Conservation (phyloP, 768 basidiomycete species). For the Mycena vulgaris region DNA sequence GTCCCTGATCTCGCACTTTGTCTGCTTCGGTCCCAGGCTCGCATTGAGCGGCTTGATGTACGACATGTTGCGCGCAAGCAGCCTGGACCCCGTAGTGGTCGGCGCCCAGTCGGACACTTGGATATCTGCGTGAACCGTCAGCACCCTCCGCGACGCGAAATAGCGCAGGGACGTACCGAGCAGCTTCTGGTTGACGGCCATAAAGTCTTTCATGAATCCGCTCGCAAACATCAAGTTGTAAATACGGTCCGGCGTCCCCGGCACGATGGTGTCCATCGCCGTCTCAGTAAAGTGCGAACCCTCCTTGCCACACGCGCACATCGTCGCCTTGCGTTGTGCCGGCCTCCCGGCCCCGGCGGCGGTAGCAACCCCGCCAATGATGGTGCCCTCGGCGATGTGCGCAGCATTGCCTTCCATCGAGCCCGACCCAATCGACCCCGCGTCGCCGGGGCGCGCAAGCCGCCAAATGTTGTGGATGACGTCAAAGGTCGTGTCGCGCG, state of each 20-base stretch:
- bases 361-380: conserved; percentile 30
- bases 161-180: conserved; percentile 68
- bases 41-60: conserved; percentile 96
- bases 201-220: conserved; percentile 95
- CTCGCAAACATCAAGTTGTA: conserved; percentile 97
- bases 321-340: conserved; percentile 68
- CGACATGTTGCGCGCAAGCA: conserved; percentile 91
- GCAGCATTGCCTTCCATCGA: conserved; percentile 50
- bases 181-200: conserved; percentile 91
- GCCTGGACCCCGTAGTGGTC: conserved; percentile 68
- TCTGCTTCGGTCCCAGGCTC: conserved; percentile 92
- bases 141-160: neutral
- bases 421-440: conserved; percentile 53
- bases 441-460: conserved; percentile 83
- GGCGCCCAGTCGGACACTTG: conserved; percentile 98
- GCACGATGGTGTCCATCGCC: conserved; percentile 84
- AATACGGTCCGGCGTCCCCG: conserved; percentile 95
- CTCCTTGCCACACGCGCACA: conserved; percentile 81
- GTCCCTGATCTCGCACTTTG: conserved; percentile 95
- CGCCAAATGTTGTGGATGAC: conserved; percentile 98
- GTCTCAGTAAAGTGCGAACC: conserved; percentile 80
- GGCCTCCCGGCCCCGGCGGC: conserved; percentile 21
- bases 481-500: conserved; percentile 96
- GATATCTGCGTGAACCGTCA: conserved; percentile 71
- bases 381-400: conserved; percentile 41